These are phyloP conservation scores for Lunasporangiospora selenospora DNA, from an alignment of 192 early-diverging fungal species.

Conservation along the genomic window DNA sequence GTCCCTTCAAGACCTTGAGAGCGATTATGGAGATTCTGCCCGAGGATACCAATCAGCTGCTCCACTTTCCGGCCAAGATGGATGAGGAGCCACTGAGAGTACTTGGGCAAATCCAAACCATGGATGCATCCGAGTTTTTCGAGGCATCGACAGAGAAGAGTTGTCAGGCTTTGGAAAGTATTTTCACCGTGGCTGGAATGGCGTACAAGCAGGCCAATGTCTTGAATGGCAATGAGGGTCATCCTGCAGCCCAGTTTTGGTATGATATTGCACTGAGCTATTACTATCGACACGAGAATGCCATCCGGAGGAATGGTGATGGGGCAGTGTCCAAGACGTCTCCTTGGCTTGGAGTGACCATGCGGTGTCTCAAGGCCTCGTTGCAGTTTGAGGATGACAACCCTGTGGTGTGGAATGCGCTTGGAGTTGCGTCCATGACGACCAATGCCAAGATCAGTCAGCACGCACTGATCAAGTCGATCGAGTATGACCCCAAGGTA, in stretches of 20 bases:
- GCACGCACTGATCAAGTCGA: slow-evolving; percentile 84
- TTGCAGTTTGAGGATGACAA: slow-evolving; percentile 66
- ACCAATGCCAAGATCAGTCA: slow-evolving; percentile 69
- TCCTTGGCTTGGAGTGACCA: slow-evolving; percentile 39
- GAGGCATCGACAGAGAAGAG: slow-evolving; percentile 34
- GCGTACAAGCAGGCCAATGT: slow-evolving; percentile 60
- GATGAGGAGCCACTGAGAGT: slow-evolving; percentile 10
- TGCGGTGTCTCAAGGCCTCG: slow-evolving; percentile 62
- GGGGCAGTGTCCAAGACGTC: neutral
- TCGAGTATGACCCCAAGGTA: slow-evolving; percentile 74
- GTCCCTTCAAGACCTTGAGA: slow-evolving; percentile 28
- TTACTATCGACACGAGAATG: slow-evolving; percentile 46
- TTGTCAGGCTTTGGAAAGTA: slow-evolving; percentile 42
- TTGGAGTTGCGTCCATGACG: slow-evolving; percentile 67
- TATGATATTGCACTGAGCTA: slow-evolving; percentile 61
- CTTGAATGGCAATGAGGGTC: slow-evolving; percentile 47
- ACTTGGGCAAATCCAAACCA: neutral
- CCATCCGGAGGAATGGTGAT: slow-evolving; percentile 5
- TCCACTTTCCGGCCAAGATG: slow-evolving; percentile 48
- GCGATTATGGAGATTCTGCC: slow-evolving; percentile 20
- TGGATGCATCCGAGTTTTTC: slow-evolving; percentile 10
- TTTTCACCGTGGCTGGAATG: slow-evolving; percentile 56
- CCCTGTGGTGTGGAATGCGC: slow-evolving; percentile 70
- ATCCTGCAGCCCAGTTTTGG: slow-evolving; percentile 53
- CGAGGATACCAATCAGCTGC: slow-evolving; percentile 33